A percentile compares a stretch with the other conserved stretches of the same genome.
Evolutionary conservation across 768 basidiomycete species (phyloP).

Genomic region (Auricularia heimuer): DNA sequence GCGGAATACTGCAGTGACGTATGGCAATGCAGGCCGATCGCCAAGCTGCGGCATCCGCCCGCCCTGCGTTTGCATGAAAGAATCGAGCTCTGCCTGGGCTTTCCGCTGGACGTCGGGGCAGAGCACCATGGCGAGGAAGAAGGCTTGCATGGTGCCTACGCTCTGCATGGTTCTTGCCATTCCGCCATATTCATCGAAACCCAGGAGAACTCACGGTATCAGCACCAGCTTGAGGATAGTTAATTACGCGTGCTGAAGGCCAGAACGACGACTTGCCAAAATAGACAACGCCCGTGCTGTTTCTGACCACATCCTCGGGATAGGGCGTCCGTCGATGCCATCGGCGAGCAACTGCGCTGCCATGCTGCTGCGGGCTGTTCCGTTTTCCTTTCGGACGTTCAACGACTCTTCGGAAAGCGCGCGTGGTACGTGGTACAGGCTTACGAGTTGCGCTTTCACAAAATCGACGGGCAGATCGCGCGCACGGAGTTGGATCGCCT

Average conservation of each 20-base stretch:
- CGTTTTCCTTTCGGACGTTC: conserved; percentile 19
- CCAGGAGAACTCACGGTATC: background rate
- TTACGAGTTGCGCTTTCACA: conserved; percentile 28
- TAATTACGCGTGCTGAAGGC: background rate
- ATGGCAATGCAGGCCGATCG: conserved; percentile 51
- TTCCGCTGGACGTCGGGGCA: conserved; percentile 17
- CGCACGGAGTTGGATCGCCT: background rate
- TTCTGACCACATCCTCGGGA: background rate
- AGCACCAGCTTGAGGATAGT: background rate
- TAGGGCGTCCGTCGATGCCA: background rate
- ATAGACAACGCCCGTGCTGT: background rate
- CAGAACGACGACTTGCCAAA: background rate
- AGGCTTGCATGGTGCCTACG: conserved; percentile 3
- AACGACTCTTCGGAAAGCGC: conserved; percentile 19
- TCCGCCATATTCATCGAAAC: no score
- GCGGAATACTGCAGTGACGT: conserved; percentile 44
- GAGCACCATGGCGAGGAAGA: conserved; percentile 14
- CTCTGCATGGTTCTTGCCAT: background rate
- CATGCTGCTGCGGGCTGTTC: conserved; percentile 4
- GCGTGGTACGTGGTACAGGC: background rate
- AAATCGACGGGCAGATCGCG: conserved; percentile 37
- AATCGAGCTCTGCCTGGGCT: background rate
- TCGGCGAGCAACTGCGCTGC: background rate
- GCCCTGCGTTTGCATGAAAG: background rate
- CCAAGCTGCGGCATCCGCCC: conserved; percentile 24